Evolutionary conservation across 805 yeast genomes (phyloP).

Genomic region (Candida pini): DNA sequence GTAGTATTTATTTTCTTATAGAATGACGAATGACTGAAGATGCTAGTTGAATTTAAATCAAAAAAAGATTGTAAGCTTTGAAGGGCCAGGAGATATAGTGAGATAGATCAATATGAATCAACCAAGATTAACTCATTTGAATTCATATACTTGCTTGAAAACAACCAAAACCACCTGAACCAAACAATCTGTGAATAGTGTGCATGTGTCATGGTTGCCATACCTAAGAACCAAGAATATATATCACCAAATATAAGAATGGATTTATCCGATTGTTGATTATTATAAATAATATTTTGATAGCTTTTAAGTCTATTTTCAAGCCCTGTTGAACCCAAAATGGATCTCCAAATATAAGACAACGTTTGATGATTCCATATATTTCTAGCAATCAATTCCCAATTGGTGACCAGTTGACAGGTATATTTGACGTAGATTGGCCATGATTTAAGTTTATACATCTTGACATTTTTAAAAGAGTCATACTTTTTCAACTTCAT

Average conservation of each 20-base stretch:
- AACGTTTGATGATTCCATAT: background rate
- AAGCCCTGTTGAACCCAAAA: background rate
- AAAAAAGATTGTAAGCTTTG: background rate
- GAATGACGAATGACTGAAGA: too few species aligned
- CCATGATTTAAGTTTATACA: conserved; percentile 30
- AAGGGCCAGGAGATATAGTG: background rate
- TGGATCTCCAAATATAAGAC: background rate
- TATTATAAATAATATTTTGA: background rate
- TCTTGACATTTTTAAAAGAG: conserved; percentile 3
- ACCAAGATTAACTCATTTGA: conserved; percentile 55
- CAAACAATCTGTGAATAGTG: conserved; percentile 92
- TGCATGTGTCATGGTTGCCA: conserved; percentile 73
- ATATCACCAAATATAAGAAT: conserved; percentile 35
- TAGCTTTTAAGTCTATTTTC: background rate
- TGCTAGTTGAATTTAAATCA: too few species aligned
- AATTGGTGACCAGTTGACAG: conserved; percentile 37
- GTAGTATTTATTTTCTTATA: background rate
- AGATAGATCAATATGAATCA: conserved; percentile 2
- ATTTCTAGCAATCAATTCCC: conserved; percentile 20
- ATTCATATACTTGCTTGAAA: conserved; percentile 69
- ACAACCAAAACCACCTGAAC: conserved; percentile 89
- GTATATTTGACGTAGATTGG: conserved; percentile 40
- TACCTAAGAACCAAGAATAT: conserved; percentile 34
- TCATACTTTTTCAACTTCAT: conserved; percentile 7
- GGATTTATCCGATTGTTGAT: conserved; percentile 12